Evolutionary conservation across 1,284 basidiomycete species (phyloP).

Genomic region (Sphagnurus paluster): DNA sequence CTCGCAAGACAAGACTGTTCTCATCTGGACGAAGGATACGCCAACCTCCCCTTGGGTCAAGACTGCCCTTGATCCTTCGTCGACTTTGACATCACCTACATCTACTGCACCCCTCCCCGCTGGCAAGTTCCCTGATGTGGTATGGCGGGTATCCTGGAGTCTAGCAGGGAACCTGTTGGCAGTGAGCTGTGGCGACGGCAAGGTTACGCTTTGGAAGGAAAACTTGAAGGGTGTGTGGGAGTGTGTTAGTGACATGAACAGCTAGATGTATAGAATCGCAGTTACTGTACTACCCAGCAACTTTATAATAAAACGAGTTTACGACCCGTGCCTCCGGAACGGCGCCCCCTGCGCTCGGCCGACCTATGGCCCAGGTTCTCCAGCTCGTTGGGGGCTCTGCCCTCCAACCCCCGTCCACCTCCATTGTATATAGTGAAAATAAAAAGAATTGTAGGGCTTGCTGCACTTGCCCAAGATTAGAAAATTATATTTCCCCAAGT

Average conservation of each 20-base stretch:
- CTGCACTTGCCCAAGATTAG: too few relatives aligned
- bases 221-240: conserved; percentile 94
- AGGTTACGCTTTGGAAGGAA: conserved; percentile 98
- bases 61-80: conserved; percentile 79
- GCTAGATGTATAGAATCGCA: conserved; percentile 41
- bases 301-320: conserved; percentile 1
- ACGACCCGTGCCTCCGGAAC: too few relatives aligned
- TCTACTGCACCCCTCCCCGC: conserved; percentile 43
- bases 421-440: too few relatives aligned
- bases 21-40: conserved; percentile 92
- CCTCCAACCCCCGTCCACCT: too few relatives aligned
- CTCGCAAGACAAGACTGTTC: conserved; percentile 91
- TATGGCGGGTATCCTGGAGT: conserved; percentile 98
- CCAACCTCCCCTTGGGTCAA: conserved; percentile 83
- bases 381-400: too few relatives aligned
- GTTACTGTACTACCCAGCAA: background rate
- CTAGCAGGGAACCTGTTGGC: conserved; percentile 95
- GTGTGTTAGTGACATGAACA: conserved; percentile 91
- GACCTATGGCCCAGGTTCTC: too few relatives aligned
- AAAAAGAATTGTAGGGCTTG: too few relatives aligned
- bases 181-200: conserved; percentile 97
- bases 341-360: too few relatives aligned
- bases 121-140: conserved; percentile 90
- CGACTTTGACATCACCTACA: conserved; percentile 45
- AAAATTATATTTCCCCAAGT: too few relatives aligned